Percentiles rank a stretch among this genome's conserved stretches.
Conservation (phyloP, 2,329 filamentous ascomycete genomes). For the Lecanicillium sp. region DNA sequence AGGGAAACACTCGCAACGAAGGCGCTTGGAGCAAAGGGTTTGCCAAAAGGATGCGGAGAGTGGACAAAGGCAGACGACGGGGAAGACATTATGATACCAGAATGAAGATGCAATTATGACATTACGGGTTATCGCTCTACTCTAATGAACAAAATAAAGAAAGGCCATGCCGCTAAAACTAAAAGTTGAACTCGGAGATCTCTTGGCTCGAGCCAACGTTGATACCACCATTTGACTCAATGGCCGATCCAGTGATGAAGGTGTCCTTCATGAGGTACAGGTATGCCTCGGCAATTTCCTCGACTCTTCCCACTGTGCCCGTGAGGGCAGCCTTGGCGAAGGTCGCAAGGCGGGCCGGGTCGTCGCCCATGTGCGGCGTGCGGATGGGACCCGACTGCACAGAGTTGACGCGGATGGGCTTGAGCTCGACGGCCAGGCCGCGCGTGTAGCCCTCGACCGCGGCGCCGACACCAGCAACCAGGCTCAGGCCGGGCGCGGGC, state of each 20-base stretch:
- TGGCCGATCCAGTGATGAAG: slow-evolving; percentile 29
- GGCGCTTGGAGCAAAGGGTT: slow-evolving; percentile 14
- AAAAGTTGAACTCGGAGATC: background rate
- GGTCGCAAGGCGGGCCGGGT: slow-evolving; percentile 11
- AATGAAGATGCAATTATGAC: background rate
- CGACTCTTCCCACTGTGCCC: slow-evolving; percentile 25
- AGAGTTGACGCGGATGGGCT: slow-evolving; percentile 57
- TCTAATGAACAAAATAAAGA: too few species aligned
- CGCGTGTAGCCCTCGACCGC: slow-evolving; percentile 48
- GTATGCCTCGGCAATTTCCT: slow-evolving; percentile 39
- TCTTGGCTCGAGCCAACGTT: slow-evolving; percentile 19
- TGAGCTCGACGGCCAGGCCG: slow-evolving; percentile 55
- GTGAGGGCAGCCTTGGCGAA: slow-evolving; percentile 18
- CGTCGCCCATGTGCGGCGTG: slow-evolving; percentile 34
- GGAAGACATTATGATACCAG: slow-evolving; percentile 2
- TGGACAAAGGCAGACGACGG: slow-evolving; percentile 14
- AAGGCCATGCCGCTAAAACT: too few species aligned
- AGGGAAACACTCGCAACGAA: slow-evolving; percentile 14
- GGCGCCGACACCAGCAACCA: slow-evolving; percentile 42
- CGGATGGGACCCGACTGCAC: slow-evolving; percentile 50
- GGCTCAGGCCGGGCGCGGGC: slow-evolving; percentile 45
- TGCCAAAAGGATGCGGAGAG: slow-evolving; percentile 18
- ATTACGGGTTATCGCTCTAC: too few species aligned
- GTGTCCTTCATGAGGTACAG: slow-evolving; percentile 38
- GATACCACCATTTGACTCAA: slow-evolving; percentile 23